Evolutionary conservation across 352 stramenopile species (phyloP).

Genomic region (Pythium apleroticum): DNA sequence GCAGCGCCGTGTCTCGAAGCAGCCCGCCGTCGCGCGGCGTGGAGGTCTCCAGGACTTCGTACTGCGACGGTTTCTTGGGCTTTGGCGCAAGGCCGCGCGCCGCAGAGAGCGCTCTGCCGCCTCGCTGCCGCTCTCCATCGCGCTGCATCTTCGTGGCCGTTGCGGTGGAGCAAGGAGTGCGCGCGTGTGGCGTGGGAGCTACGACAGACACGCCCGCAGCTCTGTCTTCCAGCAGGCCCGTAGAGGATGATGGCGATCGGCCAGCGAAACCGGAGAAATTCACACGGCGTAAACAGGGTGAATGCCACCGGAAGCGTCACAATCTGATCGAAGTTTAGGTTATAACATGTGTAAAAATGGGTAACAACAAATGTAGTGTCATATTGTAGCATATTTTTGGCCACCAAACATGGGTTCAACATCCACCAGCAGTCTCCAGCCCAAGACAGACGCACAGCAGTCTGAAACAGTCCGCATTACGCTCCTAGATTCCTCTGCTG

Average conservation of each 20-base stretch:
- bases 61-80: constrained; percentile 5
- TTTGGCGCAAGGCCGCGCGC: not conserved
- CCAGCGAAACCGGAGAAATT: not conserved
- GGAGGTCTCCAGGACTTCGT: constrained; percentile 17
- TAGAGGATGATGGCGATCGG: constrained; percentile 4
- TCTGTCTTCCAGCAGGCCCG: not conserved
- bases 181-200: too few species aligned
- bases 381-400: not conserved
- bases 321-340: not conserved
- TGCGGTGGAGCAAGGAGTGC: too few species aligned
- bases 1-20: constrained; percentile 18
- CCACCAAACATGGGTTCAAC: too few species aligned
- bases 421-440: too few species aligned
- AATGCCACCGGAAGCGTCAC: not conserved
- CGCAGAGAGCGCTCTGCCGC: not conserved
- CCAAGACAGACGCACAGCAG: too few species aligned
- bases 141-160: not conserved
- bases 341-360: not conserved
- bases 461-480: too few species aligned
- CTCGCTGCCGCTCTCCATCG: not conserved
- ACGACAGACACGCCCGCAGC: too few species aligned
- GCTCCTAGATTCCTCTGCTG: not conserved
- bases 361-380: too few species aligned
- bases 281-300: not conserved
- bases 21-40: constrained; percentile 16